Conservation (phyloP, 768 basidiomycete genomes). For the Rhodocollybia butyracea region DNA sequence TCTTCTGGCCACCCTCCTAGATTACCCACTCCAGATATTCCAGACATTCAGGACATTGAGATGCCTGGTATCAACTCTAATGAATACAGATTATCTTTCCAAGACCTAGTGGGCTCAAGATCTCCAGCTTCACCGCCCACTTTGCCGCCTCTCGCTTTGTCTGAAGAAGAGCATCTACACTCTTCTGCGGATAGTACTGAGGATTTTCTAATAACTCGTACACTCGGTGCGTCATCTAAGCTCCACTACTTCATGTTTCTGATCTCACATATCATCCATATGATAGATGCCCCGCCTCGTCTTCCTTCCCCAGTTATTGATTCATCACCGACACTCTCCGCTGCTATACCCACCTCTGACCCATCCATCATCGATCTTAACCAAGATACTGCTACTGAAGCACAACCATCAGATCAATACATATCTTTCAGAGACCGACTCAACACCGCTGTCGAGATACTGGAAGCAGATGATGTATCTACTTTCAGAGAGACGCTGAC, state of each 20-base stretch:
- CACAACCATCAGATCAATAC: background rate
- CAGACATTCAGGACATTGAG: constrained; percentile 47
- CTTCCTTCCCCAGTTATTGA: constrained; percentile 3
- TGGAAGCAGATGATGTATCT: constrained; percentile 4
- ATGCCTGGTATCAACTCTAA: constrained; percentile 41
- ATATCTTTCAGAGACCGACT: constrained; percentile 7
- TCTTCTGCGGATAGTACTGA: background rate
- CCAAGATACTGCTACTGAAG: background rate
- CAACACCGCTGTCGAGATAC: constrained; percentile 2
- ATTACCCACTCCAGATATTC: constrained; percentile 41
- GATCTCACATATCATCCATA: background rate
- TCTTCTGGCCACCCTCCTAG: constrained; percentile 34
- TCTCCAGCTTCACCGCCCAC: constrained; percentile 8
- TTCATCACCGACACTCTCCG: background rate
- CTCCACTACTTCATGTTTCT: background rate
- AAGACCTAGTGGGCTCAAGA: constrained; percentile 41
- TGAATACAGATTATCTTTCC: constrained; percentile 39
- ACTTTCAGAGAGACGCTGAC: constrained; percentile 3
- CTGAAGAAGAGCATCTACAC: constrained; percentile 5
- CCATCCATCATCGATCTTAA: background rate
- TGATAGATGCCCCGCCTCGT: constrained; percentile 3
- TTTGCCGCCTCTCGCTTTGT: constrained; percentile 5
- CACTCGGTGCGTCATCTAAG: background rate
- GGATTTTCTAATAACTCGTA: background rate
- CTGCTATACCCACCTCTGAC: background rate